Percentiles rank a stretch among this genome's conserved stretches.
Evolutionary conservation across 371 early-diverging fungal genomes (phyloP).

Genomic region (Dinochytrium kinnereticum): DNA sequence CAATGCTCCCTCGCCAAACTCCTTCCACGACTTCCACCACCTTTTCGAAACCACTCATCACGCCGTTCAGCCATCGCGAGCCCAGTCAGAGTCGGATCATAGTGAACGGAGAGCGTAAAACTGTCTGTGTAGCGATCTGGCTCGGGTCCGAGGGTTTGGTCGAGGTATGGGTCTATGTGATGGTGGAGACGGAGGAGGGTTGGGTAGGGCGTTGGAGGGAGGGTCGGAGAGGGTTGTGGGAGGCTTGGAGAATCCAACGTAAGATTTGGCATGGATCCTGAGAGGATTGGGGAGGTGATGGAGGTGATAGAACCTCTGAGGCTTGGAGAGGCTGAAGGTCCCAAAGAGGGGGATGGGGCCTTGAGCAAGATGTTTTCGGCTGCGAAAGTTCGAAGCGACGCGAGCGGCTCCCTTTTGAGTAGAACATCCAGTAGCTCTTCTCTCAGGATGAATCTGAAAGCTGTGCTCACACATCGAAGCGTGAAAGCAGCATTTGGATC

Average conservation of each 20-base stretch:
- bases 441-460: background rate
- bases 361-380: background rate
- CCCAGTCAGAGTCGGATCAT: constrained; percentile 13
- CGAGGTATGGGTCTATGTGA: constrained; percentile 24
- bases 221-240: background rate
- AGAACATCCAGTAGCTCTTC: background rate
- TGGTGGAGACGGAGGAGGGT: constrained; percentile 17
- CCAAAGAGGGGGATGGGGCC: background rate
- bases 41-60: constrained; percentile 27
- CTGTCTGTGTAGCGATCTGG: constrained; percentile 29
- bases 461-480: background rate
- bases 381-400: constrained; percentile 8
- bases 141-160: constrained; percentile 19
- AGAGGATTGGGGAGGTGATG: background rate
- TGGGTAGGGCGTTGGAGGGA: background rate
- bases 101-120: constrained; percentile 30
- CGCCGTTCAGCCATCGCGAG: constrained; percentile 20
- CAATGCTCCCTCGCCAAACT: constrained; percentile 7
- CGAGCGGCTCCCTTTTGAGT: constrained; percentile 2
- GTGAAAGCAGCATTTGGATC: background rate
- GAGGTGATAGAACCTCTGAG: background rate
- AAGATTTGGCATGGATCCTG: background rate
- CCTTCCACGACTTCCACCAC: constrained; percentile 29
- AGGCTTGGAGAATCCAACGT: background rate
- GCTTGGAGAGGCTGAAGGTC: background rate